Conservation (phyloP, 2,329 filamentous ascomycete species). For the Hymenoscyphus scutula region DNA sequence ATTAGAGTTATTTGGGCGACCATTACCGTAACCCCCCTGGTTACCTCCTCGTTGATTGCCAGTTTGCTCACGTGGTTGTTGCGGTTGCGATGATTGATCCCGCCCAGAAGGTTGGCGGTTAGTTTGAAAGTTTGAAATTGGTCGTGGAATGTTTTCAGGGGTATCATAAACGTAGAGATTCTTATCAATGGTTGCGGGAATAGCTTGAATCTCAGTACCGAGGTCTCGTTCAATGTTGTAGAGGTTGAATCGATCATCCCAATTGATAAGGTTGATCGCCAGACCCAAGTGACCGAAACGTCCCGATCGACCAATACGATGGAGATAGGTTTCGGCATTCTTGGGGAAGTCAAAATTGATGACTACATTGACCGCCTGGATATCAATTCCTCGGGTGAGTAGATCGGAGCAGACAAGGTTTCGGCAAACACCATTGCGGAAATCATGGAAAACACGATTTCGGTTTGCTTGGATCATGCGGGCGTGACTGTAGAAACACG, state of each 20-base stretch:
- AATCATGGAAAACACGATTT: constrained; percentile 99
- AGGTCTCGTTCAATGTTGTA: constrained; percentile 98
- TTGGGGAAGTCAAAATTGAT: constrained; percentile 99
- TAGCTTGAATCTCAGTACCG: constrained; percentile 96
- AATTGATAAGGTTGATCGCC: constrained; percentile 98
- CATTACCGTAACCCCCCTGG: constrained; percentile 29
- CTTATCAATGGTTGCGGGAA: constrained; percentile 92
- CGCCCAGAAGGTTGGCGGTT: constrained; percentile 31
- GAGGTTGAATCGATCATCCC: constrained; percentile 97
- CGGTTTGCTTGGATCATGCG: constrained; percentile 96
- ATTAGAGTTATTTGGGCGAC: constrained; percentile 30
- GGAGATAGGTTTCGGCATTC: constrained; percentile 97
- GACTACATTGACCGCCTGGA: constrained; percentile 98
- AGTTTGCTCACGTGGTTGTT: constrained; percentile 29
- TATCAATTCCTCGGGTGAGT: constrained; percentile 97
- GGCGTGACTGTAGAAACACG: constrained; percentile 98
- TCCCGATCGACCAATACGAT: constrained; percentile 95
- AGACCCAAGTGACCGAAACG: constrained; percentile 96
- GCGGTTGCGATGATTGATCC: constrained; percentile 29
- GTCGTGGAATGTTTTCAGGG: constrained; percentile 89
- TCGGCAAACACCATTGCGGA: constrained; percentile 94
- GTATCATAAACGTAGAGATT: constrained; percentile 97
- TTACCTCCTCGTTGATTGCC: constrained; percentile 27
- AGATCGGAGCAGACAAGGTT: constrained; percentile 98
- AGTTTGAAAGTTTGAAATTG: constrained; percentile 54